Percentiles rank a stretch among this genome's conserved stretches.
Evolutionary conservation across 129 eudicot genomes (phyloP).

Genomic region (Deinandra increscens): DNA sequence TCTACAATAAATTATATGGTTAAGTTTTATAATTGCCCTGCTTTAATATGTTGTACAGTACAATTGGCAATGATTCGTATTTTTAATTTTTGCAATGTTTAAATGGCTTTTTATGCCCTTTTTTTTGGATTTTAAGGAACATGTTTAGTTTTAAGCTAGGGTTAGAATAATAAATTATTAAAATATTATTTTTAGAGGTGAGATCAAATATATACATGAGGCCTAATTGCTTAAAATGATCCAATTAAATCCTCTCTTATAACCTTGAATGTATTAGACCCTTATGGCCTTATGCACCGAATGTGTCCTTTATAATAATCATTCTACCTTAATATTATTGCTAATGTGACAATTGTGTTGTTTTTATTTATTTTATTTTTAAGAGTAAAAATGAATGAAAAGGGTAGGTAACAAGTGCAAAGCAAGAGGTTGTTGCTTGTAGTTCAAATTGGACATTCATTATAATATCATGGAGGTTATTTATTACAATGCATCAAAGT

Average conservation of each 20-base stretch:
- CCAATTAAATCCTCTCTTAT: no score
- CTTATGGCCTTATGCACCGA: no score
- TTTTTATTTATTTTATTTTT: no score
- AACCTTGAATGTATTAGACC: no score
- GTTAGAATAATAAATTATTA: background rate
- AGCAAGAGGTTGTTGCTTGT: slow-evolving; percentile 27
- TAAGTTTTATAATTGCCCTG: slow-evolving; percentile 2
- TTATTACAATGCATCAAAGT: background rate
- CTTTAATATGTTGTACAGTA: slow-evolving; percentile 20
- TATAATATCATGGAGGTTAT: slow-evolving; percentile 11
- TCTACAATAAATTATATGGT: slow-evolving; percentile 22
- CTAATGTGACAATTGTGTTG: no score
- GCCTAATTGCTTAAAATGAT: no score
- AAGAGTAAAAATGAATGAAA: slow-evolving; percentile 16
- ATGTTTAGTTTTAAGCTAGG: background rate
- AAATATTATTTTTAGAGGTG: no score
- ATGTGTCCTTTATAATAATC: no score
- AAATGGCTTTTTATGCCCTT: background rate
- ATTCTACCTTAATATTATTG: no score
- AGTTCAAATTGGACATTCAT: background rate
- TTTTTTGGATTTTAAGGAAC: background rate
- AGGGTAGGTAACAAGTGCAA: slow-evolving; percentile 21
- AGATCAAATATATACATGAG: no score
- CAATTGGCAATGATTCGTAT: slow-evolving; percentile 14
- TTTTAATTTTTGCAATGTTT: background rate